Conservation (phyloP, 2,329 filamentous ascomycete genomes). For the Diaporthe sp. region DNA sequence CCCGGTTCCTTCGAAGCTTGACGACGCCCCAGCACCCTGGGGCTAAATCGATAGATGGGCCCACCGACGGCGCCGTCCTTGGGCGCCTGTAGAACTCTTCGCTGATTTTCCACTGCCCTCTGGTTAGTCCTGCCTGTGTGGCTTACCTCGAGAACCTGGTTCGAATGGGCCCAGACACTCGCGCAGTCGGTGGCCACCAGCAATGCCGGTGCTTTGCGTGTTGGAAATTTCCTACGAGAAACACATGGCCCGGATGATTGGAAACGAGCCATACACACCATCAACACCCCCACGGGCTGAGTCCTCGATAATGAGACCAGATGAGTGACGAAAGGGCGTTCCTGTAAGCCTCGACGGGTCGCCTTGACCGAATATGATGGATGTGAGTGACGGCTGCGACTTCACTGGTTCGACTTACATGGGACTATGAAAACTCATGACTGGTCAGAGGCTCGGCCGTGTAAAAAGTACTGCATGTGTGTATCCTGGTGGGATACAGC, state of each 20-base stretch:
- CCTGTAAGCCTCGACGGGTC: background rate
- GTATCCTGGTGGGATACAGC: background rate
- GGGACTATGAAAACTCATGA: background rate
- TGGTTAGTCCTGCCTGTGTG: background rate
- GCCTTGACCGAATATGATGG: background rate
- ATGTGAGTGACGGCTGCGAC: background rate
- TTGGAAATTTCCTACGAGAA: background rate
- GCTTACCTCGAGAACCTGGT: background rate
- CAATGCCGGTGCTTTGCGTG: background rate
- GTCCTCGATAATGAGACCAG: background rate
- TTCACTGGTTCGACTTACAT: background rate
- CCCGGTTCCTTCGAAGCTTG: slow-evolving; percentile 15
- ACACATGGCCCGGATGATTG: slow-evolving; percentile 34
- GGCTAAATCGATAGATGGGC: background rate
- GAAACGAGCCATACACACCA: background rate
- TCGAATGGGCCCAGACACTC: background rate
- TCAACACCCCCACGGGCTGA: background rate
- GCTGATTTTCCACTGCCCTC: background rate
- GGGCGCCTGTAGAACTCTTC: slow-evolving; percentile 15
- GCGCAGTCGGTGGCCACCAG: background rate
- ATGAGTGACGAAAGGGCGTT: background rate
- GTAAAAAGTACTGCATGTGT: background rate
- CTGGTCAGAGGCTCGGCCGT: background rate
- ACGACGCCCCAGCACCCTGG: slow-evolving; percentile 20
- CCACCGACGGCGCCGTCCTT: slow-evolving; percentile 12